Evolutionary conservation across 352 stramenopile genomes (phyloP).

Genomic region (Globisporangium megalacanthum): DNA sequence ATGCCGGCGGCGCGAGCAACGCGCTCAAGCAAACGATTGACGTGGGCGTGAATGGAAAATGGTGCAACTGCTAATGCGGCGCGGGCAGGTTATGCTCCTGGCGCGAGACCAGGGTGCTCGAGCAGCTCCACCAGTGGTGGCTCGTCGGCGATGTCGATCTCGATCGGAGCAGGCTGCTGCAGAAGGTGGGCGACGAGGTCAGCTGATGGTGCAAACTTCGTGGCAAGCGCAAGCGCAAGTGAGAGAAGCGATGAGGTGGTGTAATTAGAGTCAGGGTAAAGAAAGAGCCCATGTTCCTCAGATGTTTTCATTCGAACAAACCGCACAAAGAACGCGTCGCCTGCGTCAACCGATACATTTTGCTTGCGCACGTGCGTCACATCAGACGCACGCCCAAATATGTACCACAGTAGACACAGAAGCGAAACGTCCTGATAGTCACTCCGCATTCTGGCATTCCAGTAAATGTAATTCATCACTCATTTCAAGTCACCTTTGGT

Average conservation of each 20-base stretch:
- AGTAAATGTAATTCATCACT: not conserved
- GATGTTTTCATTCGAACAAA: not conserved
- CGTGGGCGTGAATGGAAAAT: too few species aligned
- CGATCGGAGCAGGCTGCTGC: too few species aligned
- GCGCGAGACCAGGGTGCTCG: too few species aligned
- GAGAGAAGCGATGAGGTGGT: not conserved
- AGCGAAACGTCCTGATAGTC: not conserved
- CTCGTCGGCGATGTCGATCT: too few species aligned
- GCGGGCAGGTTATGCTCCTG: too few species aligned
- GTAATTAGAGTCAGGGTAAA: not conserved
- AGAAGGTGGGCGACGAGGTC: too few species aligned
- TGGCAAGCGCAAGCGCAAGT: not conserved
- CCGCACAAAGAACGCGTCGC: not conserved
- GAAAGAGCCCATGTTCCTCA: not conserved
- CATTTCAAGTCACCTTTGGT: not conserved
- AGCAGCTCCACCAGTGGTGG: too few species aligned
- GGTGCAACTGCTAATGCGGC: too few species aligned
- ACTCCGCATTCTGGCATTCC: not conserved
- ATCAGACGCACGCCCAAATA: not conserved
- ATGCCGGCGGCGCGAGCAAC: too few species aligned
- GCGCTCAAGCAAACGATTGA: too few species aligned
- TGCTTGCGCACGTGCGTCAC: not conserved
- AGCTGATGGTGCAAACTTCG: not conserved
- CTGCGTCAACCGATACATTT: not conserved
- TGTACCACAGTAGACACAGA: not conserved